Conservation (phyloP, 352 stramenopile genomes). For the Pilasporangium apinafurcum region DNA sequence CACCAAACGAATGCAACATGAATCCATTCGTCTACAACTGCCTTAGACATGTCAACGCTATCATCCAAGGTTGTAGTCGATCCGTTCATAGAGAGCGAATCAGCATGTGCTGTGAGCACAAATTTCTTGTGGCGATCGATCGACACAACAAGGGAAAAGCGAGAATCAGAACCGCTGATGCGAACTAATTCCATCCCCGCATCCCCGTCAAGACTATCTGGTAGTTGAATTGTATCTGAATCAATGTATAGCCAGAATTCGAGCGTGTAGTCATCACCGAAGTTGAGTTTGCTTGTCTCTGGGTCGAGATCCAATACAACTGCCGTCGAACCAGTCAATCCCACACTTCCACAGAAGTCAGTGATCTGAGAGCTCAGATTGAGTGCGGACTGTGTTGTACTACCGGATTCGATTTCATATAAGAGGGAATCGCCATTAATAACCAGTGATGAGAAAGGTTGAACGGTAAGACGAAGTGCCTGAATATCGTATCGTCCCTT, state of each 20-base stretch:
- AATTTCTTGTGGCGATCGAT: constrained; percentile 6
- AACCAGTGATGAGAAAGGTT: constrained; percentile 26
- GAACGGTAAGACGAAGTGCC: constrained; percentile 7
- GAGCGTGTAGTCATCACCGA: constrained; percentile 34
- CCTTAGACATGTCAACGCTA: background rate
- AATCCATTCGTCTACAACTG: constrained; percentile 23
- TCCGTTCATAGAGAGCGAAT: background rate
- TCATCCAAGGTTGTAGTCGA: background rate
- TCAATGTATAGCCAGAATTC: constrained; percentile 46
- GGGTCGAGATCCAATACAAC: constrained; percentile 14
- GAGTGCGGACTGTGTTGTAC: background rate
- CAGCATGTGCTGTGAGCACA: background rate
- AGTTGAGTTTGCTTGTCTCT: constrained; percentile 7
- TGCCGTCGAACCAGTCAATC: constrained; percentile 2
- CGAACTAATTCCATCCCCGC: constrained; percentile 16
- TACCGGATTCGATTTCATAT: constrained; percentile 19
- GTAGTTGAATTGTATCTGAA: background rate
- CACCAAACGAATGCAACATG: constrained; percentile 49
- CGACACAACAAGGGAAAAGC: constrained; percentile 8
- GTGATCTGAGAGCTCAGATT: constrained; percentile 6
- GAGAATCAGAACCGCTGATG: constrained; percentile 3
- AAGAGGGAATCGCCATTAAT: constrained; percentile 33
- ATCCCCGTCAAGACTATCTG: background rate
- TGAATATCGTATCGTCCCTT: constrained; percentile 59
- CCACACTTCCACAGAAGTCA: constrained; percentile 27